A percentile compares a stretch with the other conserved stretches of the same genome.
Evolutionary conservation across 1,284 basidiomycete species (phyloP).

Genomic region (Ustilago loliicola): DNA sequence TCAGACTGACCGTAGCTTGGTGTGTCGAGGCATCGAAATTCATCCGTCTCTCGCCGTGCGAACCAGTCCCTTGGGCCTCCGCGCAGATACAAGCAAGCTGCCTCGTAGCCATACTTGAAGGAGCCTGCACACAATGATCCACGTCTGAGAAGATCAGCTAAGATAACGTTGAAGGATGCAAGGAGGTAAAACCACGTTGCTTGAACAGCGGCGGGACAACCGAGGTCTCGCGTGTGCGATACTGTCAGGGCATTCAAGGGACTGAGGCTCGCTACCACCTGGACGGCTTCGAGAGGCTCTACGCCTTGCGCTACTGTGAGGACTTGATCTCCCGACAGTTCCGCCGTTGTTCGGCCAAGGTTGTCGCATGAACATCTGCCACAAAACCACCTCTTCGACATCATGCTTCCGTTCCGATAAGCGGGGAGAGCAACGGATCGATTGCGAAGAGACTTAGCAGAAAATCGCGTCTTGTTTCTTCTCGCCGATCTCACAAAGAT

Average conservation of each 20-base stretch:
- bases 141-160: neutral
- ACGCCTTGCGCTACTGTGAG: neutral
- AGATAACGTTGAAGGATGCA: neutral
- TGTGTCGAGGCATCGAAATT: neutral
- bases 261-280: neutral
- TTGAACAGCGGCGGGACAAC: neutral
- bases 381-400: neutral
- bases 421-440: too few relatives aligned
- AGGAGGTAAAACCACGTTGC: slow-evolving; percentile 6
- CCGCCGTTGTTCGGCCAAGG: neutral
- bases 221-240: neutral
- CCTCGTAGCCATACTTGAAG: neutral
- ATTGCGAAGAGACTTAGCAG: too few relatives aligned
- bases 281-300: neutral
- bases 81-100: too few relatives aligned
- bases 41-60: neutral
- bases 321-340: neutral
- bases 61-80: neutral
- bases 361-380: neutral
- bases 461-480: too few relatives aligned
- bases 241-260: neutral
- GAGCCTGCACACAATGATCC: too few relatives aligned
- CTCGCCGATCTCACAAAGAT: neutral
- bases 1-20: neutral
- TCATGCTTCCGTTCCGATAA: slow-evolving; percentile 1